phyloP scores from a whole-genome alignment of 2,329 filamentous ascomycete species.

The Sclerotinia subarctica region DNA sequence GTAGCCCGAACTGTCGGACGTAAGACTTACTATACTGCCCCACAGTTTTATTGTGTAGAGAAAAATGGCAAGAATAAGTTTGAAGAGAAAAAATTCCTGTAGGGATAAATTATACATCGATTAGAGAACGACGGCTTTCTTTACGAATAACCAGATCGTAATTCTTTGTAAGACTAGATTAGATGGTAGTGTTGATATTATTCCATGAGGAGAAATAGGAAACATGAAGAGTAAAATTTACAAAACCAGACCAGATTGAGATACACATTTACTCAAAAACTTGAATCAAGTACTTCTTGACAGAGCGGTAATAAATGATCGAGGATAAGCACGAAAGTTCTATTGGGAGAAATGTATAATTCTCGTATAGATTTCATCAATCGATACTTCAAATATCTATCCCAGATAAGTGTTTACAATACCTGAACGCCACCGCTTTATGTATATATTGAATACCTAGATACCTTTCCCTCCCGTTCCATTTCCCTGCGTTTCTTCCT shows the following conservation, averaged over 20 bases:
- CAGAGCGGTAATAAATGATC: not conserved
- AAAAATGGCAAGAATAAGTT: not conserved
- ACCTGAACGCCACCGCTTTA: constrained; percentile 20
- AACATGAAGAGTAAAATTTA: not conserved
- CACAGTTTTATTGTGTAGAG: not conserved
- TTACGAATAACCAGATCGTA: too few species aligned
- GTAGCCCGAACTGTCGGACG: not conserved
- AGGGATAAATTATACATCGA: too few species aligned
- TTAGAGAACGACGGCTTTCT: too few species aligned
- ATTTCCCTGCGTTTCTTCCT: constrained; percentile 7
- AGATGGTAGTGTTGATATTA: not conserved
- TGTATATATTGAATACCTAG: constrained; percentile 19
- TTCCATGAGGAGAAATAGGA: not conserved
- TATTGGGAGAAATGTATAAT: not conserved
- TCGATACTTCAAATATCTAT: constrained; percentile 7
- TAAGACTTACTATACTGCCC: not conserved
- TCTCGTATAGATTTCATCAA: not conserved
- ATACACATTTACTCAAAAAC: not conserved
- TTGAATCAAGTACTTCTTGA: not conserved
- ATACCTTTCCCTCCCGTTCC: constrained; percentile 1
- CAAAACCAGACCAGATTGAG: not conserved
- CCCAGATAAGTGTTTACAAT: constrained; percentile 5
- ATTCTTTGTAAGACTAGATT: not conserved
- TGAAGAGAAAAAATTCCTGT: too few species aligned
- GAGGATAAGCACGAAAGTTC: not conserved